Percentiles rank a stretch among this genome's conserved stretches.
These are phyloP conservation scores for Cucurbita maxima DNA, from an alignment of 306 rosid genomes.

Conservation along the genomic window DNA sequence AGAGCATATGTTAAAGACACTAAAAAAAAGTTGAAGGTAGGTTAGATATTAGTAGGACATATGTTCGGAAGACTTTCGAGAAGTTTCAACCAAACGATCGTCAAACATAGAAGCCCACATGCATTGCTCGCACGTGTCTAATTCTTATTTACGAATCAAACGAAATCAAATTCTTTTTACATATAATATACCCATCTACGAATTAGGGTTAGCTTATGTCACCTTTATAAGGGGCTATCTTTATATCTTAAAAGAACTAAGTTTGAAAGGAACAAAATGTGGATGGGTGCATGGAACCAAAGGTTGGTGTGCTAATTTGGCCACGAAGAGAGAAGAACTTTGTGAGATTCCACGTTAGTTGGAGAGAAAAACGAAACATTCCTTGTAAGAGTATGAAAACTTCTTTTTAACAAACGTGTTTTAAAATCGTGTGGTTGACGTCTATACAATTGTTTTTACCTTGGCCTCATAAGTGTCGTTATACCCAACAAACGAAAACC, in stretches of 20 bases:
- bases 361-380: too few species aligned
- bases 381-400: too few species aligned
- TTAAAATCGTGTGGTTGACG: too few species aligned
- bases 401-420: too few species aligned
- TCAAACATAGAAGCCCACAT: background rate
- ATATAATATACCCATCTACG: slow-evolving; percentile 1
- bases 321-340: background rate
- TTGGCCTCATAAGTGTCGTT: too few species aligned
- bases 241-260: slow-evolving; percentile 6
- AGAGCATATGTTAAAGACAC: background rate
- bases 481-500: too few species aligned
- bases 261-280: slow-evolving; percentile 1
- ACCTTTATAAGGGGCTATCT: background rate
- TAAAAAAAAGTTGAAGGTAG: background rate
- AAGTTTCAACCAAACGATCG: background rate
- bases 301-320: background rate
- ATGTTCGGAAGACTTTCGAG: background rate
- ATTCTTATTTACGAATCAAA: background rate
- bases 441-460: too few species aligned
- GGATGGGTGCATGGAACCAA: slow-evolving; percentile 8
- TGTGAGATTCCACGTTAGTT: too few species aligned
- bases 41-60: background rate
- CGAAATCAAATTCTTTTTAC: background rate
- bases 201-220: background rate
- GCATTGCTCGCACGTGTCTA: background rate